Conservation (phyloP, 345 rosid species). For the Raphanus sativus region DNA sequence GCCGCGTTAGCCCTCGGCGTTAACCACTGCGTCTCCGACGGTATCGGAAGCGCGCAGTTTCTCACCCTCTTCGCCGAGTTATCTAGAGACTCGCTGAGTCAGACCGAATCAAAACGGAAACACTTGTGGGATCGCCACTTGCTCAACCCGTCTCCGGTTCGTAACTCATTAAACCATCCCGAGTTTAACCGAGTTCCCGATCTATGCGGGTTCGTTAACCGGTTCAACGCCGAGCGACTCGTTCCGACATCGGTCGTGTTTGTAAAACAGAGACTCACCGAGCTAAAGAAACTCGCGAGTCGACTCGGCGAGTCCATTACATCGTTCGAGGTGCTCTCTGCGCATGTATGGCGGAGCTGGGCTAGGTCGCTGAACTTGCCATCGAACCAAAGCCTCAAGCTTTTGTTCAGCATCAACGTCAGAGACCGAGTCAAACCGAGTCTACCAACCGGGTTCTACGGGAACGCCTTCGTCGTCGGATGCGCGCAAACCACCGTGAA, state of each 20-base stretch:
- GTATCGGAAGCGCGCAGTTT: constrained; percentile 73
- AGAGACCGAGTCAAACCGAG: constrained; percentile 71
- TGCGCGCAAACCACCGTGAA: constrained; percentile 62
- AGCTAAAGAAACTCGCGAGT: constrained; percentile 54
- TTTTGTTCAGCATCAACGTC: constrained; percentile 67
- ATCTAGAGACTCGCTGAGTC: constrained; percentile 31
- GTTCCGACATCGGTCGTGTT: constrained; percentile 61
- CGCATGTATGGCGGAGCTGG: constrained; percentile 93
- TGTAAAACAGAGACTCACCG: constrained; percentile 42
- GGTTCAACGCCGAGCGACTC: constrained; percentile 58
- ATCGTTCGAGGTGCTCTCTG: constrained; percentile 74
- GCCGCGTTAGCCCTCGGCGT: constrained; percentile 66
- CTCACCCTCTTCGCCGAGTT: constrained; percentile 64
- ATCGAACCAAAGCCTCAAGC: constrained; percentile 62
- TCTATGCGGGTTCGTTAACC: constrained; percentile 54
- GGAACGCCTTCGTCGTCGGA: constrained; percentile 82
- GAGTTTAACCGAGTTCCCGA: constrained; percentile 66
- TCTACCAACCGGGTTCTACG: constrained; percentile 72
- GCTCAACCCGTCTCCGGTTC: constrained; percentile 42
- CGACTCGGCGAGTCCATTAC: constrained; percentile 44
- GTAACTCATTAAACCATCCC: constrained; percentile 42
- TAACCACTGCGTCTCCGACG: constrained; percentile 79
- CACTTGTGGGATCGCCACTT: constrained; percentile 82
- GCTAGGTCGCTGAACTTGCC: constrained; percentile 66
- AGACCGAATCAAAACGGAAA: constrained; percentile 30